Conservation (phyloP, 1,139 yeast genomes). For the Protomyces macrosporus region DNA sequence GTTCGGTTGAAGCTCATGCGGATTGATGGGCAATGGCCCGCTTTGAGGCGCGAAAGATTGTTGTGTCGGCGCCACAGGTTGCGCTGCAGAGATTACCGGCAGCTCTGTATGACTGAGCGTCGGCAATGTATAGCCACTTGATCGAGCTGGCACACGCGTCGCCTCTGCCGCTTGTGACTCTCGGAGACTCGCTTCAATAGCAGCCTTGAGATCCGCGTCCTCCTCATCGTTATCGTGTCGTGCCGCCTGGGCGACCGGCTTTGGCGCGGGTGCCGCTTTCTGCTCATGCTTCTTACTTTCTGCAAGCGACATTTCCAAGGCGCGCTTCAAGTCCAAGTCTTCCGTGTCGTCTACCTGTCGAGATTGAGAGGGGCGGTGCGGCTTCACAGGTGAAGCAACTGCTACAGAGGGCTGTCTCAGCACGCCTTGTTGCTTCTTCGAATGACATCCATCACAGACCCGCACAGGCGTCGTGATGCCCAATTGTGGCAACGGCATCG, state of each 20-base stretch:
- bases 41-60: neutral
- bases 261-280: conserved; percentile 27
- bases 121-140: conserved; percentile 2
- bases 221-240: conserved; percentile 51
- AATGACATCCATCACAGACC: conserved; percentile 83
- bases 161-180: conserved; percentile 51
- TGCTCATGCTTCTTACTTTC: conserved; percentile 41
- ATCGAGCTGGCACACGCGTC: conserved; percentile 29
- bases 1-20: conserved; percentile 47
- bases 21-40: neutral
- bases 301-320: conserved; percentile 69
- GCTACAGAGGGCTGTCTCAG: no score
- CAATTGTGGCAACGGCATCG: conserved; percentile 65
- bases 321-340: conserved; percentile 62
- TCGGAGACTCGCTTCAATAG: conserved; percentile 84
- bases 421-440: conserved; percentile 1
- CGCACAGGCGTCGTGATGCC: conserved; percentile 88
- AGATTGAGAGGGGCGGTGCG: neutral
- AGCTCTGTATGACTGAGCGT: neutral
- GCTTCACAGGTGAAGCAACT: neutral
- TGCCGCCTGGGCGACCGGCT: conserved; percentile 14
- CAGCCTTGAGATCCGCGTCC: conserved; percentile 88
- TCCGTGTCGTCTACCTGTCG: conserved; percentile 7
- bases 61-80: conserved; percentile 24
- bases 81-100: conserved; percentile 22